These are phyloP conservation scores for Oryza glumipatula DNA, from an alignment of 176 grass and related monocot species.

Conservation along the genomic window DNA sequence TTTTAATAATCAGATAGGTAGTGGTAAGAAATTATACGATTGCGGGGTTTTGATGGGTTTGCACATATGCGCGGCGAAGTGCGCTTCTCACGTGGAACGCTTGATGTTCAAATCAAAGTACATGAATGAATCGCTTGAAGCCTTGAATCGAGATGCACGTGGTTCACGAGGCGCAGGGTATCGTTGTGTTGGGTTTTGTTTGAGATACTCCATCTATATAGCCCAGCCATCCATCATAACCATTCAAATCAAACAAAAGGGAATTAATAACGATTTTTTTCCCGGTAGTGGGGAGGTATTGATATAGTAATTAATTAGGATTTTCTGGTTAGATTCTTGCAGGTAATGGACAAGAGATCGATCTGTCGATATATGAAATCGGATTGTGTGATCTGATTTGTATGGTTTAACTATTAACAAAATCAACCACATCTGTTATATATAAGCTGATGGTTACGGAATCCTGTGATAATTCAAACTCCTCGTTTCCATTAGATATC, in stretches of 20 bases:
- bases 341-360: conserved; percentile 23
- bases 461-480: conserved; percentile 28
- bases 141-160: neutral
- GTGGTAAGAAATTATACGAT: no score
- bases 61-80: neutral
- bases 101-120: conserved; percentile 11
- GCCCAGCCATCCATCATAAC: no score
- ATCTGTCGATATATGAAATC: neutral
- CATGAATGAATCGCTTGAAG: neutral
- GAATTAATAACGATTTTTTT: no score
- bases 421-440: conserved; percentile 20
- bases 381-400: conserved; percentile 41
- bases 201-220: no score
- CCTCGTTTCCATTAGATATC: conserved; percentile 30
- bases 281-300: no score
- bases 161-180: neutral
- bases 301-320: neutral
- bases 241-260: no score
- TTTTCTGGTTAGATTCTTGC: conserved; percentile 11
- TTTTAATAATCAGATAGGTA: no score
- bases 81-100: neutral
- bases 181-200: no score
- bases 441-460: neutral
- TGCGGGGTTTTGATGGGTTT: no score
- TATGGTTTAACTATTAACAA: neutral